Evolutionary conservation across 148 eudicot genomes (phyloP).

Genomic region (Chenopodium berlandieri): DNA sequence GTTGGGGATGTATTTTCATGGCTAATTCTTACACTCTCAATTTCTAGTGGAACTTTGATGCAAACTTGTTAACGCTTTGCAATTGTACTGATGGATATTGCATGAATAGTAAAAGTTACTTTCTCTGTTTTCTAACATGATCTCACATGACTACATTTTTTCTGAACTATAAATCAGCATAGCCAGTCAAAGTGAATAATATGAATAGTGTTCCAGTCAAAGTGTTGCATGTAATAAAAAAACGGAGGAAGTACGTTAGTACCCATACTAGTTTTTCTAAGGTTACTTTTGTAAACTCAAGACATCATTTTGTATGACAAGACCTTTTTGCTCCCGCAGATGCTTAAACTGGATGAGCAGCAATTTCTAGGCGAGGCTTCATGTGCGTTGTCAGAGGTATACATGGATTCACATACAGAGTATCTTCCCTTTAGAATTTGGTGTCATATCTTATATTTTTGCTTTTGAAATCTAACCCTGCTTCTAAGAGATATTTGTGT

Average conservation of each 20-base stretch:
- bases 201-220: too few relatives aligned
- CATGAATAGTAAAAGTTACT: not conserved
- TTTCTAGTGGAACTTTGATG: not conserved
- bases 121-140: too few relatives aligned
- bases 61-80: not conserved
- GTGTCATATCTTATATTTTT: not conserved
- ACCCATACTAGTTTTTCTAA: too few relatives aligned
- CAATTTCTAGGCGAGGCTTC: conserved; percentile 95
- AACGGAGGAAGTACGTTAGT: too few relatives aligned
- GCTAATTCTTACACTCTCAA: not conserved
- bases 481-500: not conserved
- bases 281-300: conserved; percentile 6
- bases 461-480: not conserved
- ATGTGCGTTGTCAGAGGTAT: conserved; percentile 87
- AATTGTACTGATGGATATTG: not conserved
- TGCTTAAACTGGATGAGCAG: conserved; percentile 90
- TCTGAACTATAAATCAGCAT: too few relatives aligned
- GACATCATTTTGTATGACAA: conserved; percentile 14
- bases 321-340: conserved; percentile 38
- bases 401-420: not conserved
- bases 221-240: too few relatives aligned
- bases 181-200: too few relatives aligned
- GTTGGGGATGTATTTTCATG: not conserved
- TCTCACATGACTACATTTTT: too few relatives aligned
- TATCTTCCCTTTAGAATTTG: not conserved